These are phyloP conservation scores for Cordyceps tenuipes DNA, from an alignment of 2,329 filamentous ascomycete genomes.

Conservation along the genomic window DNA sequence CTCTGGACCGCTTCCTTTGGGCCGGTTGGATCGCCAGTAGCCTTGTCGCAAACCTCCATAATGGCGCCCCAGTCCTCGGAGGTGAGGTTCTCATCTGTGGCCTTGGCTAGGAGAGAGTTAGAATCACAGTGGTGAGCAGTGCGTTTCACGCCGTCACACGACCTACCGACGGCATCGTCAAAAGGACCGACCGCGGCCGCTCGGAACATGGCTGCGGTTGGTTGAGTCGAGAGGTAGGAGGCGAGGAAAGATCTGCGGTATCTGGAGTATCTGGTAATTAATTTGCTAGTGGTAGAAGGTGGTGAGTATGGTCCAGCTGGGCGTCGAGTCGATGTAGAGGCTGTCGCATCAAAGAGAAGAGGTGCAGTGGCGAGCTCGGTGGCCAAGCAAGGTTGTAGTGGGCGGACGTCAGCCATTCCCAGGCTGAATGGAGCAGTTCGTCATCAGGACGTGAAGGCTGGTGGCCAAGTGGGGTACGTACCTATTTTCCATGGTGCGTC, in stretches of 20 bases:
- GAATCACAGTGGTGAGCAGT: conserved; percentile 9
- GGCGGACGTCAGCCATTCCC: conserved; percentile 8
- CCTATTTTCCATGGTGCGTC: too few species aligned
- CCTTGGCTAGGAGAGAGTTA: conserved; percentile 44
- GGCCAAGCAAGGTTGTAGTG: background rate
- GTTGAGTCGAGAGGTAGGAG: conserved; percentile 7
- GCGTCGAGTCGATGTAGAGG: background rate
- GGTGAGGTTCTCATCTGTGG: conserved; percentile 96
- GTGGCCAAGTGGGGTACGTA: conserved; percentile 6
- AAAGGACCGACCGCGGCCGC: conserved; percentile 49
- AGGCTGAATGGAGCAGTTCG: conserved; percentile 10
- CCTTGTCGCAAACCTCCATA: conserved; percentile 56
- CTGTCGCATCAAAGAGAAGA: background rate
- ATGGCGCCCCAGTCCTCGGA: conserved; percentile 64
- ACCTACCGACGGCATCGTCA: conserved; percentile 52
- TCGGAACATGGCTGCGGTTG: conserved; percentile 44
- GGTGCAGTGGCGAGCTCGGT: conserved; percentile 12
- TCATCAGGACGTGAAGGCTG: conserved; percentile 12
- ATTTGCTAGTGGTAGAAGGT: background rate
- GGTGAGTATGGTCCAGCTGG: background rate
- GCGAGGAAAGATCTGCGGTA: background rate
- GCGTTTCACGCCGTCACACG: conserved; percentile 5
- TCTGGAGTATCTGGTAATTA: background rate
- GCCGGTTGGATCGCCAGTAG: conserved; percentile 44
- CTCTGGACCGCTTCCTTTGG: conserved; percentile 81